Conservation (phyloP, 768 basidiomycete species). For the Amanita pallidorosea region DNA sequence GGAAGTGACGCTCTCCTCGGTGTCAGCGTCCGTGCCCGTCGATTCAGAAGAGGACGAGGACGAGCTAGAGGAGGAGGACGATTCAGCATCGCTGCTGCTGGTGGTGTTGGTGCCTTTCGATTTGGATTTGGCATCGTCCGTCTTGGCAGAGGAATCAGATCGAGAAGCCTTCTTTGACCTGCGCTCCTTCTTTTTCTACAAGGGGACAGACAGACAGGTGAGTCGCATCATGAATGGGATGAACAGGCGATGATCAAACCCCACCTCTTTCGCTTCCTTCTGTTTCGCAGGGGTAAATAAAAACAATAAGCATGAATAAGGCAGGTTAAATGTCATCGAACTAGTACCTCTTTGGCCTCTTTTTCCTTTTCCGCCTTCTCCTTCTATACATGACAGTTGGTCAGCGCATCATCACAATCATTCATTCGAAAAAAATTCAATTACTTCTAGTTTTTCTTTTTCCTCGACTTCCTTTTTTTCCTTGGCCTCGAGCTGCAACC, state of each 20-base stretch:
- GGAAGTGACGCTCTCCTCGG: constrained; percentile 66
- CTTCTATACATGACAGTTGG: constrained; percentile 2
- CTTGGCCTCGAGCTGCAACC: constrained; percentile 62
- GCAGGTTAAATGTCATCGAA: constrained; percentile 11
- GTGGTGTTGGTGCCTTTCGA: constrained; percentile 9
- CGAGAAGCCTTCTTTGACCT: constrained; percentile 40
- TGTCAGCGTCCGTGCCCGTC: constrained; percentile 60
- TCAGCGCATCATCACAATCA: constrained; percentile 5
- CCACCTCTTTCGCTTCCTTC: constrained; percentile 49
- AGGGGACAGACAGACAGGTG: constrained; percentile 9
- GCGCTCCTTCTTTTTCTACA: constrained; percentile 40
- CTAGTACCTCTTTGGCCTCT: constrained; percentile 28
- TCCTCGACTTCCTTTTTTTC: constrained; percentile 75
- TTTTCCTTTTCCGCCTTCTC: constrained; percentile 13
- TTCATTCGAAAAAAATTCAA: background rate
- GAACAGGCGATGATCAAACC: constrained; percentile 7
- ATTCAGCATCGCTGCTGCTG: constrained; percentile 14
- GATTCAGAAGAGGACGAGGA: constrained; percentile 48
- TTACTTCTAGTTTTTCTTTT: constrained; percentile 41
- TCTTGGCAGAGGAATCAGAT: constrained; percentile 27
- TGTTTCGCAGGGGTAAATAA: constrained; percentile 30
- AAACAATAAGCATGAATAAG: constrained; percentile 7
- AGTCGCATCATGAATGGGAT: background rate
- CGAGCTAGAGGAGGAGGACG: constrained; percentile 16
- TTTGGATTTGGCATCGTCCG: constrained; percentile 22